Evolutionary conservation across 1,284 basidiomycete species (phyloP).

Genomic region (Cystobasidium pallidum): DNA sequence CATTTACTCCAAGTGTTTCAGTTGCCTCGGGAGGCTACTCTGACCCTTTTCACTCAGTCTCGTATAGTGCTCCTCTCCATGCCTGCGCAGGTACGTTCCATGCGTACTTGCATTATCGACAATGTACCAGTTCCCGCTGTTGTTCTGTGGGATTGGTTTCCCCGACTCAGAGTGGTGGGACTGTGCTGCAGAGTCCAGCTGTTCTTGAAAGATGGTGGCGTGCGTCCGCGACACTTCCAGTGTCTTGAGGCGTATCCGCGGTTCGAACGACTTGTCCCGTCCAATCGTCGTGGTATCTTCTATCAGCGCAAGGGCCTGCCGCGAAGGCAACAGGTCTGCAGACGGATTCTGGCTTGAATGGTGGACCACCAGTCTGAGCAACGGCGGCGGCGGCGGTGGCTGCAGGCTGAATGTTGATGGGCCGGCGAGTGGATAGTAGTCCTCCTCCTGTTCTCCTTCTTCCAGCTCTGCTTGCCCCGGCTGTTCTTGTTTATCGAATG

Average conservation of each 20-base stretch:
- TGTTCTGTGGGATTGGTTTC: not conserved
- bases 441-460: not conserved
- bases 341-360: slow-evolving; percentile 31
- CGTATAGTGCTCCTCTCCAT: slow-evolving; percentile 18
- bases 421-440: slow-evolving; percentile 6
- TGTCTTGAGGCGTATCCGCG: slow-evolving; percentile 37
- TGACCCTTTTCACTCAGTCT: slow-evolving; percentile 35
- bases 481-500: not conserved
- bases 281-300: slow-evolving; percentile 27
- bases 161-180: not conserved
- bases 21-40: slow-evolving; percentile 27
- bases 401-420: not conserved
- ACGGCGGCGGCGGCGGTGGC: slow-evolving; percentile 15
- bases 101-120: slow-evolving; percentile 42
- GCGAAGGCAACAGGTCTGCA: slow-evolving; percentile 23
- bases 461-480: no score
- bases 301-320: slow-evolving; percentile 15
- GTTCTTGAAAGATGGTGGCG: slow-evolving; percentile 31
- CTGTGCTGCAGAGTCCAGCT: not conserved
- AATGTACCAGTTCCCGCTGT: slow-evolving; percentile 13
- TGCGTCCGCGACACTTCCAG: slow-evolving; percentile 34
- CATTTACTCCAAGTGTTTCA: slow-evolving; percentile 34
- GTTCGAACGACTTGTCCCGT: slow-evolving; percentile 31
- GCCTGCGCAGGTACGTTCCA: slow-evolving; percentile 31
- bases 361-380: slow-evolving; percentile 28